A percentile compares a stretch with the other conserved stretches of the same genome.
Evolutionary conservation across 371 early-diverging fungal genomes (phyloP).

Genomic region (Nosema granulosis): DNA sequence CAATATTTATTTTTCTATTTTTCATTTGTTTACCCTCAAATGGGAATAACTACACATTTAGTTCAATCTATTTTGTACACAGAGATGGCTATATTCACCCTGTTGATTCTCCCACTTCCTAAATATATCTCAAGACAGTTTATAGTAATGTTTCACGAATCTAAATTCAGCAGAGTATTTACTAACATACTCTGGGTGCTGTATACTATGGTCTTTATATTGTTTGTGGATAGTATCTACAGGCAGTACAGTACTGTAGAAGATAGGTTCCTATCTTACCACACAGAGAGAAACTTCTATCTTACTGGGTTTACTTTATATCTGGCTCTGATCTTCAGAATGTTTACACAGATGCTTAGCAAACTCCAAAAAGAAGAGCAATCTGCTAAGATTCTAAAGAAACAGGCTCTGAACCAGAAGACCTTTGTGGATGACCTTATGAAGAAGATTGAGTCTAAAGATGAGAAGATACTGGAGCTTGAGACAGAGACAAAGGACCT

Average conservation of each 20-base stretch:
- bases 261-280: constrained; percentile 36
- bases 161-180: constrained; percentile 10
- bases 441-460: constrained; percentile 16
- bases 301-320: constrained; percentile 54
- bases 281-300: constrained; percentile 55
- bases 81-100: constrained; percentile 33
- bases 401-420: constrained; percentile 47
- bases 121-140: constrained; percentile 26
- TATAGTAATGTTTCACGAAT: constrained; percentile 10
- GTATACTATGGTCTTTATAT: constrained; percentile 47
- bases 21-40: not conserved
- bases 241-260: constrained; percentile 16
- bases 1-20: constrained; percentile 9
- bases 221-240: constrained; percentile 47
- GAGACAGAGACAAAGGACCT: constrained; percentile 22
- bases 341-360: constrained; percentile 27
- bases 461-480: constrained; percentile 26
- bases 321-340: constrained; percentile 37
- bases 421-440: constrained; percentile 46
- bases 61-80: constrained; percentile 31
- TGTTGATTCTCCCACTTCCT: constrained; percentile 38
- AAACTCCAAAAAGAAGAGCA: constrained; percentile 36
- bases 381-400: constrained; percentile 20
- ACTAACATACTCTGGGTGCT: constrained; percentile 44
- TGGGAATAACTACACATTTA: constrained; percentile 37